Base-by-base conservation (phyloP, 164 flowering plant genomes). In the Chloranthus sessilifolius region DNA sequence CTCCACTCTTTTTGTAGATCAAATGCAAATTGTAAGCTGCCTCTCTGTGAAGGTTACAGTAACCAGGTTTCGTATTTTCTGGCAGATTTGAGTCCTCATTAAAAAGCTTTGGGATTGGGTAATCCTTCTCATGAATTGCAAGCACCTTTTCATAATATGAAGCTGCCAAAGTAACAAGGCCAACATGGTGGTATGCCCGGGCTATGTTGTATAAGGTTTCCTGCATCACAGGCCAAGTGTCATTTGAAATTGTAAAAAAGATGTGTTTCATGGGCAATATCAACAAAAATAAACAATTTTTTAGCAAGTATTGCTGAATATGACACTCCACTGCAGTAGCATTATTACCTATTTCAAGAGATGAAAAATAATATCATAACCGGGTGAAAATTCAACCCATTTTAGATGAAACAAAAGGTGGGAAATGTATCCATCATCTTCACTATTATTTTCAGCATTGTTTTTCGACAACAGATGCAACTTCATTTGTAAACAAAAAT, bases 1-100 rank as follows among this genome's bases (percentile, higher is more conserved):
- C 85, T 41, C 96, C 95, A 63, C 95, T 83, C 7, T 60, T 71
- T 60, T 79, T 85, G 72, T 91, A 91, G 26, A 91, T 91, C 60
- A 88, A 71, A 55, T 91, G 98, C 73, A 91, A 63, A 67, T 91
- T 91, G 63, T 69, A 78, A 27, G 95, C 92, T n/a, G 96, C 95
- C 58, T 91, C 96, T 50, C 82, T 72, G 14, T 83, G 81, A 20
- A 91, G 89, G 59, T 77, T 77, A 67, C 95, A 85, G 56, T 72
- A 69, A 37, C 81, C 92, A 0, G 77, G 62, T n/a, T 65, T 77
- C 35, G 7, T 52, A 58, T 50, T 60, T 52, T 77, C 75, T 19
- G 30, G 39, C 9, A 21, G 16, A 38, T 58, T 64, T 51, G 58
- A 61, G 48, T 61, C 64, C 58, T 82, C 88, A 28, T 70, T 63